Evolutionary conservation across 495 filamentous ascomycete genomes (phyloP).

Genomic region (Friedmanniomyces endolithicus): DNA sequence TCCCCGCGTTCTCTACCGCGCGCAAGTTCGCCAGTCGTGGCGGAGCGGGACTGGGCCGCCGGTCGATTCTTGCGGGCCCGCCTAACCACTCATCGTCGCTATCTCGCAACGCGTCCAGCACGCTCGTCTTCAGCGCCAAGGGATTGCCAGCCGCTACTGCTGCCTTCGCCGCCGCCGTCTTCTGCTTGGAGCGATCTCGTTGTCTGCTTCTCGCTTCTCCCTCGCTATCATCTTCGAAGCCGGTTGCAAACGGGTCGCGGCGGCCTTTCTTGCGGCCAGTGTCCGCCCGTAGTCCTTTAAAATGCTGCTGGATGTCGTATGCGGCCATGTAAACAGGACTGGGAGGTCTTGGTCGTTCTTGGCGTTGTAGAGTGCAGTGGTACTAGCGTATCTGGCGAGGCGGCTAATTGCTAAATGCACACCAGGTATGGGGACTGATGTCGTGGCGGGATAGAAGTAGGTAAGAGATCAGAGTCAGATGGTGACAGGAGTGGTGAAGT

Average conservation of each 20-base stretch:
- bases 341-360: background rate
- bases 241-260: constrained; percentile 15
- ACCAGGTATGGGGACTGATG: no score
- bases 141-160: background rate
- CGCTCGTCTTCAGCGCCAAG: background rate
- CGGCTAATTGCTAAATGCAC: no score
- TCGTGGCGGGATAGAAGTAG: background rate
- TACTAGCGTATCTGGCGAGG: no score
- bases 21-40: constrained; percentile 3
- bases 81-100: constrained; percentile 14
- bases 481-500: no score
- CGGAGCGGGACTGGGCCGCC: constrained; percentile 17
- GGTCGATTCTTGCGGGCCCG: constrained; percentile 2
- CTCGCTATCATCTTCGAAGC: constrained; percentile 23
- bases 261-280: constrained; percentile 16
- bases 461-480: no score
- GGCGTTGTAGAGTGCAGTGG: background rate
- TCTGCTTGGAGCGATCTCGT: constrained; percentile 8
- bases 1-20: constrained; percentile 7
- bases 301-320: constrained; percentile 19
- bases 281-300: constrained; percentile 13
- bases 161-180: background rate
- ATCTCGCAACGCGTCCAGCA: constrained; percentile 1
- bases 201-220: constrained; percentile 6
- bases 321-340: constrained; percentile 12